Conservation (phyloP, 192 early-diverging fungal species). For the Radiomyces spectabilis region DNA sequence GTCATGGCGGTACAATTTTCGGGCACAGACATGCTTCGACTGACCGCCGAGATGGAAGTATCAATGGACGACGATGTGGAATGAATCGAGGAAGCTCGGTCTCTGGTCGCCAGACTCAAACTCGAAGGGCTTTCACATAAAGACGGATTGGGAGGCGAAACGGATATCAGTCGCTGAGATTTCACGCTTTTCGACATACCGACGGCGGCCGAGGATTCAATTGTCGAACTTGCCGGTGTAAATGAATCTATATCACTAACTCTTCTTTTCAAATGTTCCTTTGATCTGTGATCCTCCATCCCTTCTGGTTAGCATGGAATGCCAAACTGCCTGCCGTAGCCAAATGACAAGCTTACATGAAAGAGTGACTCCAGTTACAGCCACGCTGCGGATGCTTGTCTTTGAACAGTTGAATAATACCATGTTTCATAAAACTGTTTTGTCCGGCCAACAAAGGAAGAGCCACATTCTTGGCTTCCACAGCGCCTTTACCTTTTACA, state of each 20-base stretch:
- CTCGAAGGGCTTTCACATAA: not conserved
- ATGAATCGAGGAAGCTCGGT: slow-evolving; percentile 23
- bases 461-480: slow-evolving; percentile 73
- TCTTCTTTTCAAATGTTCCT: too few species aligned
- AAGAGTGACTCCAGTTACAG: slow-evolving; percentile 37
- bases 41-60: not conserved
- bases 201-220: too few species aligned
- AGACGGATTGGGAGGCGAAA: too few species aligned
- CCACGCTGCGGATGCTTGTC: slow-evolving; percentile 67
- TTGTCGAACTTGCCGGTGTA: too few species aligned
- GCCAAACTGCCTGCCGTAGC: not conserved
- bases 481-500: slow-evolving; percentile 49
- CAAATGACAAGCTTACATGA: slow-evolving; percentile 12
- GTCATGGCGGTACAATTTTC: not conserved
- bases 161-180: too few species aligned
- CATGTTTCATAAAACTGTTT: slow-evolving; percentile 70
- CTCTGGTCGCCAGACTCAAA: not conserved
- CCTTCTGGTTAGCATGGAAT: too few species aligned
- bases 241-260: too few species aligned
- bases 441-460: slow-evolving; percentile 67
- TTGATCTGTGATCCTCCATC: too few species aligned
- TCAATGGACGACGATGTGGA: slow-evolving; percentile 14
- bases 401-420: slow-evolving; percentile 76
- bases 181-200: too few species aligned
- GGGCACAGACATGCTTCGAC: not conserved